Percentiles rank a stretch among this genome's conserved stretches.
Conservation (phyloP, 106 monocot species). For the Cymbidium sinense region DNA sequence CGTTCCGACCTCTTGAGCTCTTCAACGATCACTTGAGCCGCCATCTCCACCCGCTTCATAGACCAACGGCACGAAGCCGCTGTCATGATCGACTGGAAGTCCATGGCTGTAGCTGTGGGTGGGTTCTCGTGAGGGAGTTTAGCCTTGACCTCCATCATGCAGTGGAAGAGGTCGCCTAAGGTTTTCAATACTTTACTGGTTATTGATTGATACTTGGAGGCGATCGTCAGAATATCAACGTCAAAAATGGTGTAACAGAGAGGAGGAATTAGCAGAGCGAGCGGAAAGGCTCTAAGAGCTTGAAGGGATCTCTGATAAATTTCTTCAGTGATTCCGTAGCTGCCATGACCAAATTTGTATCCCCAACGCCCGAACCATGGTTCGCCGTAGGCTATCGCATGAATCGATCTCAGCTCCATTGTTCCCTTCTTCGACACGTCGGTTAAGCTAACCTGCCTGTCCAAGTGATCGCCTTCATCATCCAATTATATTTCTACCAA, state of each 20-base stretch:
- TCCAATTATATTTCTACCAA: background rate
- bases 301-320: conserved; percentile 56
- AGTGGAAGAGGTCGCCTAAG: conserved; percentile 55
- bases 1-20: conserved; percentile 44
- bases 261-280: conserved; percentile 52
- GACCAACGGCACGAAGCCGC: conserved; percentile 79
- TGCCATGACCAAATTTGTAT: conserved; percentile 56
- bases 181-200: conserved; percentile 32
- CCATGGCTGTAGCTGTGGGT: conserved; percentile 21
- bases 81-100: conserved; percentile 42
- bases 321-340: conserved; percentile 52
- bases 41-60: conserved; percentile 75
- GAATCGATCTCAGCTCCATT: conserved; percentile 75
- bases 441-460: conserved; percentile 63
- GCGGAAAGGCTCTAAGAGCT: conserved; percentile 45
- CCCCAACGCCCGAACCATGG: conserved; percentile 86
- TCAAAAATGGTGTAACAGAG: conserved; percentile 24
- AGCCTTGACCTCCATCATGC: conserved; percentile 57
- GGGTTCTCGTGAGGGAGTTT: conserved; percentile 36
- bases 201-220: conserved; percentile 57
- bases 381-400: conserved; percentile 66
- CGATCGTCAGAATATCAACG: conserved; percentile 19
- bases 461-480: background rate
- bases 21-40: conserved; percentile 72
- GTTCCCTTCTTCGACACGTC: conserved; percentile 59